Evolutionary conservation across 768 basidiomycete genomes (phyloP), one percentile per base, ranked within the genome.

Genomic region (Naganishia onofrii): DNA sequence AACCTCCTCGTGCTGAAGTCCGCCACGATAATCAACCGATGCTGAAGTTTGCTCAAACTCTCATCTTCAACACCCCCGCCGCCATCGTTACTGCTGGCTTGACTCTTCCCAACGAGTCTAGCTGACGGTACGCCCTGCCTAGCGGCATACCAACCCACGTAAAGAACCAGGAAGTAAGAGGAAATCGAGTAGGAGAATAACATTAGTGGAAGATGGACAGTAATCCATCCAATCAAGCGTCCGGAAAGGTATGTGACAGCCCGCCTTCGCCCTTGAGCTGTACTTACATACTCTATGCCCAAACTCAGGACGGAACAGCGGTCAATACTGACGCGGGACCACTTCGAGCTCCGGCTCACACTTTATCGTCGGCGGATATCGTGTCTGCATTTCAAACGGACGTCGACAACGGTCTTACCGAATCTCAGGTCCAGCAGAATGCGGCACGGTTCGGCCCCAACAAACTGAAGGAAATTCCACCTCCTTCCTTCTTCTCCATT

Each of bases 251-350:
- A n/a, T 36, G 58, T 60, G n/a, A n/a, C n/a, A 23, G 19, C 17
- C n/a, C n/a, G n/a, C n/a, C n/a, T 60, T 44, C 54, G 3, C 7
- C 36, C 23, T 2, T 46, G 19, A 17, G 46, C 36, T 55, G 6
- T 10, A 31, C 23, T 6, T 26, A 6, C 36, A 32, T 21, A 34
- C 17, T 15, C 29, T 36, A 36, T 38, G n/a, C 36, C 66, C 31
- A 44, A n/a, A 9, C 9, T n/a, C 21, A 53, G 82, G 53, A 84
- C 86, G 74, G 78, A 84, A 66, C 84, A 84, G 4, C 69, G 17
- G 54, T 32, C 66, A 29, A 29, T 7, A 38, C 36, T 12, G 36
- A 60, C 5, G 58, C 42, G 23, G 55, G 67, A 31, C 67, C 67
- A 1, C 55, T 68, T 38, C 36, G 48, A 23, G 67, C 67, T 15